Percentiles rank a stretch among this genome's conserved stretches.
Conservation (phyloP, 768 basidiomycete species). For the Agrocybe chaxingu region DNA sequence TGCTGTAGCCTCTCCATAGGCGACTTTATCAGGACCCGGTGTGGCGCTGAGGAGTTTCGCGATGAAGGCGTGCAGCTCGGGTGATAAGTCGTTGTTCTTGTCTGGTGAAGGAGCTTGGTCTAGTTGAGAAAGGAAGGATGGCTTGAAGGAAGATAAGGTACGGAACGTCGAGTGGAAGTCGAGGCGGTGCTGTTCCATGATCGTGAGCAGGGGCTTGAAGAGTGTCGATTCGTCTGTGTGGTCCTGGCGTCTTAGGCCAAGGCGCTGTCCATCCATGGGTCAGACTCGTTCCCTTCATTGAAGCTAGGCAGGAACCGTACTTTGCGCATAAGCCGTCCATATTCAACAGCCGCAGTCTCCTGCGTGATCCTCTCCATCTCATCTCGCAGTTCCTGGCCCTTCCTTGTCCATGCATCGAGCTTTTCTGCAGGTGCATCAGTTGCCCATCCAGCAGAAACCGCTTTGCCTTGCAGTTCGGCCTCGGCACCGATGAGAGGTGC, state of each 20-base stretch:
- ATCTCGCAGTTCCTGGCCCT: constrained; percentile 50
- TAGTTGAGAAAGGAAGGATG: constrained; percentile 21
- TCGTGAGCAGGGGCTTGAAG: constrained; percentile 64
- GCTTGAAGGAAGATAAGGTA: constrained; percentile 59
- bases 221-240: constrained; percentile 57
- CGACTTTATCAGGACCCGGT: constrained; percentile 42
- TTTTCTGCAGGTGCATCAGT: constrained; percentile 46
- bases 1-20: constrained; percentile 40
- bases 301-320: constrained; percentile 26
- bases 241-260: constrained; percentile 64
- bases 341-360: constrained; percentile 59
- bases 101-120: background rate
- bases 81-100: background rate
- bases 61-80: constrained; percentile 39
- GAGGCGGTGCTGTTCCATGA: constrained; percentile 71
- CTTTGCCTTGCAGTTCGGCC: constrained; percentile 45
- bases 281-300: too few species aligned
- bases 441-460: constrained; percentile 63
- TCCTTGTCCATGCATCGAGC: constrained; percentile 58
- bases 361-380: constrained; percentile 64
- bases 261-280: constrained; percentile 44
- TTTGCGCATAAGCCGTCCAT: constrained; percentile 68
- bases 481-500: constrained; percentile 89
- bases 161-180: constrained; percentile 92
- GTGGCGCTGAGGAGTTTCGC: constrained; percentile 42